A percentile compares a stretch with the other conserved stretches of the same genome.
These are phyloP conservation scores for Cercospora berteroae DNA, from an alignment of 2,329 filamentous ascomycete species.

Conservation along the genomic window DNA sequence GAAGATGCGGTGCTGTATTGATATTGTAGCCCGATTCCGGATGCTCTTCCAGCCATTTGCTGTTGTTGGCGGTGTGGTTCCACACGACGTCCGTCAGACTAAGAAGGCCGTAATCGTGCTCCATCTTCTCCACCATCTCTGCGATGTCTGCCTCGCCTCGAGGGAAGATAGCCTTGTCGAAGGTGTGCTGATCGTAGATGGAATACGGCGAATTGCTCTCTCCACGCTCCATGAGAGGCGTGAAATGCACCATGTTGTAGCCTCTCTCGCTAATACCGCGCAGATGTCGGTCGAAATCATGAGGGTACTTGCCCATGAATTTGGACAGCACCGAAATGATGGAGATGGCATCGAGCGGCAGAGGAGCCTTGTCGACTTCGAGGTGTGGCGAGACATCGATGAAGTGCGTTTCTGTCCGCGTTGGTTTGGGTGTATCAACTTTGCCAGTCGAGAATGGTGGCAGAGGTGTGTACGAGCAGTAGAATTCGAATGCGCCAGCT, in stretches of 20 bases:
- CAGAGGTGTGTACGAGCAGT: conserved; percentile 85
- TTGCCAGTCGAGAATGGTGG: conserved; percentile 68
- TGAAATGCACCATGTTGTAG: conserved; percentile 99
- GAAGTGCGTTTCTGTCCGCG: conserved; percentile 74
- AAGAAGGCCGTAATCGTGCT: conserved; percentile 78
- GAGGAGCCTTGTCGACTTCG: conserved; percentile 66
- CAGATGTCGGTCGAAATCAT: conserved; percentile 86
- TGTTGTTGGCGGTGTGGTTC: conserved; percentile 97
- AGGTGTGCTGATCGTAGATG: conserved; percentile 85
- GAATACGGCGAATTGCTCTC: conserved; percentile 96
- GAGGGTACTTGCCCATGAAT: conserved; percentile 91
- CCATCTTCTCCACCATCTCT: conserved; percentile 74
- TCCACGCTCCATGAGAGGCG: conserved; percentile 84
- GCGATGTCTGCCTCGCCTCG: conserved; percentile 79
- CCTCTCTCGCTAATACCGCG: conserved; percentile 83
- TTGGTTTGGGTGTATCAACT: conserved; percentile 47
- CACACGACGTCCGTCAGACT: conserved; percentile 94
- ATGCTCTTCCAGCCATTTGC: conserved; percentile 88
- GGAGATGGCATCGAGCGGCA: conserved; percentile 84
- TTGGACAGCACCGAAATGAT: conserved; percentile 95
- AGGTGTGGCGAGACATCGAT: conserved; percentile 88
- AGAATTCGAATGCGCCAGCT: conserved; percentile 89
- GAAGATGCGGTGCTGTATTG: conserved; percentile 74
- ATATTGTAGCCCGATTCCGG: conserved; percentile 95
- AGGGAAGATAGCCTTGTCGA: conserved; percentile 79